Evolutionary conservation across 306 rosid species (phyloP).

Genomic region (Trifolium repens): DNA sequence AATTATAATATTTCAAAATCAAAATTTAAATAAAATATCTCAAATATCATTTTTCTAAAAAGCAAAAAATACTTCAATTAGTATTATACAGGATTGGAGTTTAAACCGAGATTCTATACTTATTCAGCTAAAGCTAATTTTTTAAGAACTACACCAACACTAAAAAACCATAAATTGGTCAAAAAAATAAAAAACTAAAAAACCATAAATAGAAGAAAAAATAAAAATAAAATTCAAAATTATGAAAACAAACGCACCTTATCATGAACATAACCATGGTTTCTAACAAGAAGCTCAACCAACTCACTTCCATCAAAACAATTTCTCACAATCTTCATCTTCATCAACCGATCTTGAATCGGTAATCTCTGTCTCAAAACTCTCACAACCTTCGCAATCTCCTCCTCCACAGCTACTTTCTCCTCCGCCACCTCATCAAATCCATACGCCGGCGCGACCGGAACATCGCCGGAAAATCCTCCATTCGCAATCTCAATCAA

Average conservation of each 20-base stretch:
- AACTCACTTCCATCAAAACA: constrained; percentile 74
- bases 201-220: too few species aligned
- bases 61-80: too few species aligned
- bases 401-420: constrained; percentile 48
- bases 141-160: too few species aligned
- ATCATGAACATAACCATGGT: constrained; percentile 61
- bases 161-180: too few species aligned
- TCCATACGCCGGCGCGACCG: constrained; percentile 79
- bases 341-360: constrained; percentile 87
- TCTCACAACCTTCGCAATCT: constrained; percentile 57
- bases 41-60: neutral
- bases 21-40: neutral
- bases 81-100: too few species aligned
- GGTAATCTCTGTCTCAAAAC: constrained; percentile 76
- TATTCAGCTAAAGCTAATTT: too few species aligned
- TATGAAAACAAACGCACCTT: constrained; percentile 57
- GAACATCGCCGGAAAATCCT: constrained; percentile 68
- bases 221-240: neutral
- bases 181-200: too few species aligned
- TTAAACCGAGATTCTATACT: too few species aligned
- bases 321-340: constrained; percentile 76
- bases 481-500: constrained; percentile 44
- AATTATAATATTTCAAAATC: neutral
- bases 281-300: constrained; percentile 67
- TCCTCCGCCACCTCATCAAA: constrained; percentile 53